Conservation (phyloP, 345 rosid species). For the Euphorbia peplus region DNA sequence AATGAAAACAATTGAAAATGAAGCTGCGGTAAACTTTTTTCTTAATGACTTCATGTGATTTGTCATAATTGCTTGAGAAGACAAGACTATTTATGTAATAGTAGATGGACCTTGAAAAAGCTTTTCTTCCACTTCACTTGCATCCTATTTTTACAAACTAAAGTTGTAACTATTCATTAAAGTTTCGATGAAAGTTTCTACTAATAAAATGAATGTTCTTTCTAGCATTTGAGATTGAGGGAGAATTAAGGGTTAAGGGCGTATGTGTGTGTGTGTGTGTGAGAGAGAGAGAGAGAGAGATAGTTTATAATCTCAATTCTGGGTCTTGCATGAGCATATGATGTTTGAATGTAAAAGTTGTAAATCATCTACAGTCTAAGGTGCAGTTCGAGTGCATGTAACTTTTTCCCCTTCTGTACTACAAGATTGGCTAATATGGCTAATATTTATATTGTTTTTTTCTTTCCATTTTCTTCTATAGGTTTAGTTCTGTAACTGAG, state of each 20-base stretch:
- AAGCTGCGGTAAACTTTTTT: not conserved
- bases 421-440: conserved; percentile 1
- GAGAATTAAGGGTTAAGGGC: not conserved
- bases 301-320: not conserved
- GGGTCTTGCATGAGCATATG: not conserved
- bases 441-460: conserved; percentile 11
- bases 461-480: conserved; percentile 29
- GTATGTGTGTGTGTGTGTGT: too few species aligned
- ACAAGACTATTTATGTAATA: not conserved
- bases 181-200: not conserved
- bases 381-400: not conserved
- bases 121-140: not conserved
- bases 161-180: not conserved
- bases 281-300: not conserved
- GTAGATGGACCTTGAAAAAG: not conserved
- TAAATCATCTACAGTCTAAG: not conserved
- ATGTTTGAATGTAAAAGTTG: not conserved
- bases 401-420: not conserved
- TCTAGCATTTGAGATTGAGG: not conserved
- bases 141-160: not conserved
- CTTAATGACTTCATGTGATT: not conserved
- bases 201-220: not conserved
- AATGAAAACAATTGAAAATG: conserved; percentile 2
- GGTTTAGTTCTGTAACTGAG: conserved; percentile 98
- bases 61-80: not conserved